Evolutionary conservation across 2,329 filamentous ascomycete species (phyloP), one percentile per base, ranked within the genome.

Genomic region (Botrytis medusae): DNA sequence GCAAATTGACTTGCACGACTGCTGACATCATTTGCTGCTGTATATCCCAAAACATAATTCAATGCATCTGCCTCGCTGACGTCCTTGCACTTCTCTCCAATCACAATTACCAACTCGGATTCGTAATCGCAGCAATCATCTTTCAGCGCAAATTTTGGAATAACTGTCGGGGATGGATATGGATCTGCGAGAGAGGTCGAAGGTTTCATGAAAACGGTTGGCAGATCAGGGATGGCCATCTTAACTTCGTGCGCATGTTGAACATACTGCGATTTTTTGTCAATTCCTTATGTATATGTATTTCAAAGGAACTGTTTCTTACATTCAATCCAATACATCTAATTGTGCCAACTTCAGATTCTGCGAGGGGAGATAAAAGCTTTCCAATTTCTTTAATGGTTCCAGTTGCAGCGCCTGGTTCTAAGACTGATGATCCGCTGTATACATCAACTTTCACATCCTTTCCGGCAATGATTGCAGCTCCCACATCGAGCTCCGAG

Each of bases 401-500:
- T 44, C 82, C 85, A 1, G 88, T 90, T 20, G 83, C 82, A 34
- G 82, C 80, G 4, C 89, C 89, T 0, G 88, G 85, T 37, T 81
- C 82, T 63, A 91, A 81, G 2, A 89, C 86, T 2, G 89, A 91
- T 1, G 82, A 83, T 29, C 89, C 89, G 37, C 86, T 87, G 82
- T 88, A 90, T 10, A 89, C 83, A 59, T 84, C 83, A 63, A 89
- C 88, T 42, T 84, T 78, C 51, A 91, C 88, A 59, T 90, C 86
- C 74, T 87, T 82, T 51, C 87, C 87, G 63, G 87, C 84, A 75
- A 85, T 85, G 42, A 90, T 80, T 25, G 88, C 88, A 40, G 85
- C 79, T 62, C 89, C 89, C 62, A 91, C 86, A 77, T 91, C 88
- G 40, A 72, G 54, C n/a, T 60, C 46, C 89, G 75, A 16, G 84